Evolutionary conservation across 169 alveolate species (phyloP), one percentile per base, ranked within the genome.

Genomic region (Plasmodium relictum): DNA sequence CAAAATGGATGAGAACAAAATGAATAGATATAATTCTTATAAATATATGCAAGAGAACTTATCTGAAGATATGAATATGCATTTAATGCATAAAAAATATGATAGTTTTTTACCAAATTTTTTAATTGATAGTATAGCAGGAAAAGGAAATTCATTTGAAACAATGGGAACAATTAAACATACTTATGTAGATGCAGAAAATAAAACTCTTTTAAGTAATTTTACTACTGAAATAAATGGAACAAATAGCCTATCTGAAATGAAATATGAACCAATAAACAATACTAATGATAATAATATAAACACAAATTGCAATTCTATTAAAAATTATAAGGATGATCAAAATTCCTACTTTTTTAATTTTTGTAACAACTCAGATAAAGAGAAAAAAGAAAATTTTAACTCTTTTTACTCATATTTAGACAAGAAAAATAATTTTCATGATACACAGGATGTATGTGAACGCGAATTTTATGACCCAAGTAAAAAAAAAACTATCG

Each of bases 131-230:
- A 66, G 56, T 68, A 83, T 66, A 42, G 8, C 58, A 18, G 31
- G 20, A 16, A 69, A 56, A 9, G 59, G 52, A 14, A 78, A 78
- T 78, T 78, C 89, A 58, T 65, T 78, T 78, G 78, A 66, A 54
- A 69, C 72, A 20, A 7, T 41, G 0, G 42, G 61, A 0, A 20
- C 12, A 42, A n/a, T 61, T 5, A 16, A 9, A 16, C 31, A 59
- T 22, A 4, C n/a, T 56, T 39, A 42, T 48, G 6, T 20, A 58
- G 73, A 18, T 58, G 5, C 12, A 9, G 73, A 24, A 26, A 16
- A 22, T 0, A 63, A 37, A 1, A 24, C 26, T 5, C 50, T 26
- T 7, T 31, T 63, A 37, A 63, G 20, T 31, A 24, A 63, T 14
- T 24, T 31, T 63, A 37, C 50, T 48, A 14, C 58, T 48, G 58